These are phyloP conservation scores for Carpinus fangiana DNA, from an alignment of 306 rosid genomes.

Conservation along the genomic window DNA sequence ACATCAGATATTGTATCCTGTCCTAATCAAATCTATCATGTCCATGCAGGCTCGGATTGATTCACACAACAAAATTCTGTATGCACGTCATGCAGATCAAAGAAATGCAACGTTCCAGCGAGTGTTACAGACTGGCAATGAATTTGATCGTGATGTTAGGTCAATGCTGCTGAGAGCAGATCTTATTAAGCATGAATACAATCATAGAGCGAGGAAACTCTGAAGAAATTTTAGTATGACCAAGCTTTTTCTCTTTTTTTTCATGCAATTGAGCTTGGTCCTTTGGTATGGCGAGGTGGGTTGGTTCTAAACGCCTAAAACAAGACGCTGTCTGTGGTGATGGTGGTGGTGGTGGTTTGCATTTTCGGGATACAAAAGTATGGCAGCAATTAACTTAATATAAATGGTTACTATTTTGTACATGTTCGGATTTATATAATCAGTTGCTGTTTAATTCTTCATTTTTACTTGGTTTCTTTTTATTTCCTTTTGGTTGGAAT, in stretches of 20 bases:
- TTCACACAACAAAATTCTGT: slow-evolving; percentile 94
- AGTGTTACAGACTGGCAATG: slow-evolving; percentile 82
- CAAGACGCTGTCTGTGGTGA: slow-evolving; percentile 9
- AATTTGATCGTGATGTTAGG: slow-evolving; percentile 78
- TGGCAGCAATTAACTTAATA: slow-evolving; percentile 31
- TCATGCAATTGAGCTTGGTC: slow-evolving; percentile 18
- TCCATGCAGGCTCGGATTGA: slow-evolving; percentile 91
- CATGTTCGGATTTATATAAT: slow-evolving; percentile 34
- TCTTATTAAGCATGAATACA: slow-evolving; percentile 84
- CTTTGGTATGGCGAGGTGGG: slow-evolving; percentile 8
- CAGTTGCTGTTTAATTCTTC: slow-evolving; percentile 20
- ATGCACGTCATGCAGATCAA: slow-evolving; percentile 97
- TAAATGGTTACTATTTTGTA: slow-evolving; percentile 43
- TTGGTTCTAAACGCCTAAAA: slow-evolving; percentile 23
- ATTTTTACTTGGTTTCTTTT: background rate
- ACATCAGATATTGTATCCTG: background rate
- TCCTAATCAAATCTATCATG: slow-evolving; percentile 18
- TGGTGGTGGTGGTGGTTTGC: slow-evolving; percentile 23
- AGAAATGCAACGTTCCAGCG: slow-evolving; percentile 95
- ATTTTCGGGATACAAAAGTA: slow-evolving; percentile 31
- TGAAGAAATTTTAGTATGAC: slow-evolving; percentile 36
- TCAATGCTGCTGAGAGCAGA: slow-evolving; percentile 90
- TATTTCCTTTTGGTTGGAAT: background rate
- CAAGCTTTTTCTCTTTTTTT: slow-evolving; percentile 6
- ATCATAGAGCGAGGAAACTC: slow-evolving; percentile 63